phyloP scores from a whole-genome alignment of 768 basidiomycete species.

The Chlorophyllum brunneum region DNA sequence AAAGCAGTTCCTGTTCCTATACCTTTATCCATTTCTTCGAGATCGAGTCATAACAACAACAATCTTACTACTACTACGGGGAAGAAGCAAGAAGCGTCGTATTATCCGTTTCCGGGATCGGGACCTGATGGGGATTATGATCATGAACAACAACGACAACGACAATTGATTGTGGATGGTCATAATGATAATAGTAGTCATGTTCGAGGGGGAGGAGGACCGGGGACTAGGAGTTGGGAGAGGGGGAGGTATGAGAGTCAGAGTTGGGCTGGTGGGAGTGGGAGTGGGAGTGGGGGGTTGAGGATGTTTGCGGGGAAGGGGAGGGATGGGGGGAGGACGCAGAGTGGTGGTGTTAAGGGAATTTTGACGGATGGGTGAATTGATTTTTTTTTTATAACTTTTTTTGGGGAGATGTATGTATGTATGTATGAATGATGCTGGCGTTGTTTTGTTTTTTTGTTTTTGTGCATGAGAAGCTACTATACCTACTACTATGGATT shows the following conservation, averaged over 20 bases:
- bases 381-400: not conserved
- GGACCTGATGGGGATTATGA: slow-evolving; percentile 27
- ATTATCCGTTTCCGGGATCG: slow-evolving; percentile 66
- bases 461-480: no score
- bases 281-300: slow-evolving; percentile 13
- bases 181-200: slow-evolving; percentile 8
- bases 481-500: no score
- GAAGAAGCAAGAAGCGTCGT: slow-evolving; percentile 26
- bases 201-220: slow-evolving; percentile 17
- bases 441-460: no score
- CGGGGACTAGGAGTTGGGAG: slow-evolving; percentile 18
- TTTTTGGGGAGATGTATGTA: no score
- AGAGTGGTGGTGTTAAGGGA: slow-evolving; percentile 83
- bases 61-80: slow-evolving; percentile 13
- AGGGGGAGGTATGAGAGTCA: slow-evolving; percentile 12
- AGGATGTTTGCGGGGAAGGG: slow-evolving; percentile 74
- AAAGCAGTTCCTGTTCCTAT: slow-evolving; percentile 35
- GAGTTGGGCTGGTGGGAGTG: slow-evolving; percentile 6
- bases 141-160: not conserved
- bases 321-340: slow-evolving; percentile 77
- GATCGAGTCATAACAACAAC: no score
- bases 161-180: not conserved
- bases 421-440: no score
- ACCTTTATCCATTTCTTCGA: slow-evolving; percentile 16
- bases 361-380: slow-evolving; percentile 41